Percentiles rank a stretch among this genome's conserved stretches.
phyloP scores from a whole-genome alignment of 169 alveolate genomes.

The Plasmodium berghei region DNA sequence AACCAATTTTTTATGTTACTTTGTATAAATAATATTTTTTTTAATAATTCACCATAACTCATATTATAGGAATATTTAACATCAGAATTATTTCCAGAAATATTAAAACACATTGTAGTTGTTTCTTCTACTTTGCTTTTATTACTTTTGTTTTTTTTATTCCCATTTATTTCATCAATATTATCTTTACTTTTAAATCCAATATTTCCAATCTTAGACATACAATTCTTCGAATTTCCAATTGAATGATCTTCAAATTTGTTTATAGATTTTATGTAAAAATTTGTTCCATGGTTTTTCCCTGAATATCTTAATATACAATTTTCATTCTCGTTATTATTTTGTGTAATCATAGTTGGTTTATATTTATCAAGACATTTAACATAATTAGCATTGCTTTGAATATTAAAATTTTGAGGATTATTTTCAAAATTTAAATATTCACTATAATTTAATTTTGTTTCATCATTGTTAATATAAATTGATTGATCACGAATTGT shows the following conservation, averaged over 20 bases:
- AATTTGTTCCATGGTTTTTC: neutral
- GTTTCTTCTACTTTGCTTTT: conserved; percentile 5
- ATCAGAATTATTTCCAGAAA: conserved; percentile 8
- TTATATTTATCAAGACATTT: neutral
- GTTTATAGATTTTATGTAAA: neutral
- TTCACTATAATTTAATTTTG: neutral
- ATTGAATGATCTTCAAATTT: neutral
- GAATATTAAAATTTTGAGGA: no score
- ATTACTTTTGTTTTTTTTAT: neutral
- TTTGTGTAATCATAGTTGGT: neutral
- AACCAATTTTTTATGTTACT: conserved; percentile 38
- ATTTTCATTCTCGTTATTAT: neutral
- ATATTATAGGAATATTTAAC: conserved; percentile 35
- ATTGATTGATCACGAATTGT: conserved; percentile 27
- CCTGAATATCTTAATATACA: neutral
- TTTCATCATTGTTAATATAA: conserved; percentile 16
- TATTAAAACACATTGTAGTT: conserved; percentile 32
- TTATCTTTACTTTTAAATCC: neutral
- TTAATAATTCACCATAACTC: conserved; percentile 16
- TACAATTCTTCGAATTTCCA: neutral
- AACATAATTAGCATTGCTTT: neutral
- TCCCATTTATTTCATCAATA: neutral
- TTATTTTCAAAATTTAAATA: neutral
- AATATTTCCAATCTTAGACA: neutral
- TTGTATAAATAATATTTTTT: conserved; percentile 33